Conservation (phyloP, 306 rosid genomes). For the Geum urbanum region DNA sequence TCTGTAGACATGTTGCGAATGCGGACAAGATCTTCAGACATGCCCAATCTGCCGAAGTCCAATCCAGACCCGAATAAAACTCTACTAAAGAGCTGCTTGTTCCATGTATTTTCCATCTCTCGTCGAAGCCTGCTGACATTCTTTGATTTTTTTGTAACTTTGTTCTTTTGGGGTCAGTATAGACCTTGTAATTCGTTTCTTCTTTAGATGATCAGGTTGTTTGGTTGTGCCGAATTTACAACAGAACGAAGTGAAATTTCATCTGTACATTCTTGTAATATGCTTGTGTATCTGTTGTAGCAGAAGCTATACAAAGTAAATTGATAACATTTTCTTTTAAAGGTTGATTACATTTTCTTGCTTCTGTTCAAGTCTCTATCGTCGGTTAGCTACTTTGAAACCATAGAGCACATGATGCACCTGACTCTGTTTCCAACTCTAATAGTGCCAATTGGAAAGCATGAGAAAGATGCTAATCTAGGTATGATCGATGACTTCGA, state of each 20-base stretch:
- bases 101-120: neutral
- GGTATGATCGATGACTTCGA: neutral
- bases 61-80: conserved; percentile 72
- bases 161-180: neutral
- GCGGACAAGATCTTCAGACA: conserved; percentile 61
- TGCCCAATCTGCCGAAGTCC: conserved; percentile 89
- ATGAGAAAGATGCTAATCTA: neutral
- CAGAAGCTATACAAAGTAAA: neutral
- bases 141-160: neutral
- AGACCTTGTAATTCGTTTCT: conserved; percentile 39
- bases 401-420: neutral
- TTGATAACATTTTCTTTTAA: neutral
- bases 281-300: neutral
- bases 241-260: neutral
- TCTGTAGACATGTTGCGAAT: conserved; percentile 83
- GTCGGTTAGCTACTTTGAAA: conserved; percentile 4
- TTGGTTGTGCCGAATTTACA: conserved; percentile 20
- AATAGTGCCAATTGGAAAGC: neutral
- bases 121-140: neutral
- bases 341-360: neutral
- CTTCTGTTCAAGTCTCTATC: no score
- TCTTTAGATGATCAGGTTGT: neutral
- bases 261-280: conserved; percentile 13
- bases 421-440: neutral
- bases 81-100: conserved; percentile 40